Evolutionary conservation across 805 yeast species (phyloP).

Genomic region (Yarrowia porcina): DNA sequence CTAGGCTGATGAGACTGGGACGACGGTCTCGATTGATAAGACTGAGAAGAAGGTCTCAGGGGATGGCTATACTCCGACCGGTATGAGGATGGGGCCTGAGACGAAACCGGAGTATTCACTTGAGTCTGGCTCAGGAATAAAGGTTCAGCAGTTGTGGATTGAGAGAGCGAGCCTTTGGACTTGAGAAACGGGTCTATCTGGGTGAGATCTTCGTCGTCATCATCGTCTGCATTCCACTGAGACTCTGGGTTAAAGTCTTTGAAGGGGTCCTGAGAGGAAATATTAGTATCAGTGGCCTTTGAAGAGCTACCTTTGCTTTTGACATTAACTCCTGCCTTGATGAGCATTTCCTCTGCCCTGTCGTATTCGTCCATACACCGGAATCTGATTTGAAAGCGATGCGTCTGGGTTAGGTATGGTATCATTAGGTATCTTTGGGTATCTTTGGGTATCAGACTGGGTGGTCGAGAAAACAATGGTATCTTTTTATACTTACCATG

Average conservation of each 20-base stretch:
- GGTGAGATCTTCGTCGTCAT: neutral
- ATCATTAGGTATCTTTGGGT: neutral
- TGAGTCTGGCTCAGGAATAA: neutral
- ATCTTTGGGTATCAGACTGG: neutral
- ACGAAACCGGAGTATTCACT: neutral
- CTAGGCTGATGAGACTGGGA: too few relatives aligned
- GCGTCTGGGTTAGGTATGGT: neutral
- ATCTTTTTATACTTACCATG: constrained; percentile 2
- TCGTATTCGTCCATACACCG: neutral
- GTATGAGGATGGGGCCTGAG: neutral
- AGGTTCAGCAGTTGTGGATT: neutral
- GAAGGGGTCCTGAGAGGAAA: neutral
- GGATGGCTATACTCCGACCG: neutral
- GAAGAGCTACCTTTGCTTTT: too few relatives aligned
- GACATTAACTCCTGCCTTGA: neutral
- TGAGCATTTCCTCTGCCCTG: neutral
- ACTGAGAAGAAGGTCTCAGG: too few relatives aligned
- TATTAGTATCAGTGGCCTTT: neutral
- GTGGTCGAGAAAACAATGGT: too few relatives aligned
- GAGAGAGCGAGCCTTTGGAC: neutral
- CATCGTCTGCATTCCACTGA: neutral
- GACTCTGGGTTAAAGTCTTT: constrained; percentile 10
- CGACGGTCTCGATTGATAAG: too few relatives aligned
- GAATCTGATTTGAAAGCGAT: constrained; percentile 16
- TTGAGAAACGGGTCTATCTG: neutral